These are phyloP conservation scores for Blastobotrys muscicola DNA, from an alignment of 805 yeast species.

Conservation along the genomic window DNA sequence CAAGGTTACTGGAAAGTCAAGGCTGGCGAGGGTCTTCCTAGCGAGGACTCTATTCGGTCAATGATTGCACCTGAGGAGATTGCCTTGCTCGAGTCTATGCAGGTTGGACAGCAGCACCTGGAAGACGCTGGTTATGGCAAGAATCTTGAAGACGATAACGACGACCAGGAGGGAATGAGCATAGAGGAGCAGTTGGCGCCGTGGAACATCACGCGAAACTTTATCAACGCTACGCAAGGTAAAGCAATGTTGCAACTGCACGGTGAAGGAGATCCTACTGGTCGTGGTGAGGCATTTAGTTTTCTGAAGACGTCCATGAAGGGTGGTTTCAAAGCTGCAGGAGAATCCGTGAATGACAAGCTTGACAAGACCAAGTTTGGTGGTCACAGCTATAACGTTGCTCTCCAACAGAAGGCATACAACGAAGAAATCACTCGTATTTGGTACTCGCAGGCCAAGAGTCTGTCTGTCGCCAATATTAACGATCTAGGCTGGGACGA, in stretches of 20 bases:
- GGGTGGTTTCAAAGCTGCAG: constrained; percentile 62
- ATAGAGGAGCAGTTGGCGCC: constrained; percentile 82
- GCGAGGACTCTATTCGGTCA: constrained; percentile 64
- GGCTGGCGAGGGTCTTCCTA: constrained; percentile 54
- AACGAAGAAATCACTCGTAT: constrained; percentile 82
- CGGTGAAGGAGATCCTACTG: constrained; percentile 93
- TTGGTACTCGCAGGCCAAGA: constrained; percentile 76
- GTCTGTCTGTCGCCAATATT: constrained; percentile 39
- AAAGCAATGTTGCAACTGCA: constrained; percentile 93
- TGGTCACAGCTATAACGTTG: constrained; percentile 70
- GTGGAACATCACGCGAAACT: constrained; percentile 90
- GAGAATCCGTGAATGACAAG: constrained; percentile 31
- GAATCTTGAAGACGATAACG: constrained; percentile 33
- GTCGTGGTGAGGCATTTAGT: constrained; percentile 81
- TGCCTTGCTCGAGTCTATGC: constrained; percentile 81
- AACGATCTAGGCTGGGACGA: constrained; percentile 28
- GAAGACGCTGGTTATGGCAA: constrained; percentile 63
- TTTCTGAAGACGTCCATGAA: constrained; percentile 88
- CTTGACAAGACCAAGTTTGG: constrained; percentile 38
- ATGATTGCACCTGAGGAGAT: constrained; percentile 91
- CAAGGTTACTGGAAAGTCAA: constrained; percentile 93
- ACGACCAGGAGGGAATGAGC: constrained; percentile 38
- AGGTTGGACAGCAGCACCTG: constrained; percentile 77
- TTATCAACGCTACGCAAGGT: constrained; percentile 88
- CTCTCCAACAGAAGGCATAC: constrained; percentile 80